Percentiles rank a stretch among this genome's conserved stretches.
Evolutionary conservation across 805 yeast genomes (phyloP).

Genomic region (Kodamaea hsintzibuensis): DNA sequence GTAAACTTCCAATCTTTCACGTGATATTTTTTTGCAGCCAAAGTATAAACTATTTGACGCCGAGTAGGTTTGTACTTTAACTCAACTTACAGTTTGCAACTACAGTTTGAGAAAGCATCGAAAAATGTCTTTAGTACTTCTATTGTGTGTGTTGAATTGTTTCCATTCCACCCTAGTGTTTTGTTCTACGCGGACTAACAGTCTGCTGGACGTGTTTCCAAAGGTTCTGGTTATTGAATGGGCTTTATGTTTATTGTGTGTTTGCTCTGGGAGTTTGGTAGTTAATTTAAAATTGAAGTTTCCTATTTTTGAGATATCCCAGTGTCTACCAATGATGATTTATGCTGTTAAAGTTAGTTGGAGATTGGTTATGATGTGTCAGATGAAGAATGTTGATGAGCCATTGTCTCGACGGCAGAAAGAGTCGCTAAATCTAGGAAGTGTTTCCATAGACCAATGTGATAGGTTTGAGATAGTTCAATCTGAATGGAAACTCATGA

Average conservation of each 20-base stretch:
- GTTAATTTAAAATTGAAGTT: neutral
- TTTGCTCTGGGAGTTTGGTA: neutral
- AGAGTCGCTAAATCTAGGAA: neutral
- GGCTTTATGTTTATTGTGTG: neutral
- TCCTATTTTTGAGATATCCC: neutral
- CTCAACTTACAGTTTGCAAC: neutral
- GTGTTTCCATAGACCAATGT: too few species aligned
- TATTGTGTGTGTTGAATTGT: neutral
- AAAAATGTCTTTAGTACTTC: neutral
- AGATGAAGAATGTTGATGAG: neutral
- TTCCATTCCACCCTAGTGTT: neutral
- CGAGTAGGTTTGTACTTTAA: neutral
- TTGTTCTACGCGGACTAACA: neutral
- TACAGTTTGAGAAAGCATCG: neutral
- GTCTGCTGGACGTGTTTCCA: neutral
- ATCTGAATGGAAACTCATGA: too few species aligned
- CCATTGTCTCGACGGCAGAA: neutral
- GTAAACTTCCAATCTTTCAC: neutral
- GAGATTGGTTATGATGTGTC: neutral
- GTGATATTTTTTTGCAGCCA: constrained; percentile 1
- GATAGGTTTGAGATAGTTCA: too few species aligned
- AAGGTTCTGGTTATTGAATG: neutral
- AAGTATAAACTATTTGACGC: neutral
- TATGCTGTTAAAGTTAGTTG: neutral
- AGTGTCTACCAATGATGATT: neutral